phyloP scores from a whole-genome alignment of 768 basidiomycete species.

The Leucosporidium yakuticum region DNA sequence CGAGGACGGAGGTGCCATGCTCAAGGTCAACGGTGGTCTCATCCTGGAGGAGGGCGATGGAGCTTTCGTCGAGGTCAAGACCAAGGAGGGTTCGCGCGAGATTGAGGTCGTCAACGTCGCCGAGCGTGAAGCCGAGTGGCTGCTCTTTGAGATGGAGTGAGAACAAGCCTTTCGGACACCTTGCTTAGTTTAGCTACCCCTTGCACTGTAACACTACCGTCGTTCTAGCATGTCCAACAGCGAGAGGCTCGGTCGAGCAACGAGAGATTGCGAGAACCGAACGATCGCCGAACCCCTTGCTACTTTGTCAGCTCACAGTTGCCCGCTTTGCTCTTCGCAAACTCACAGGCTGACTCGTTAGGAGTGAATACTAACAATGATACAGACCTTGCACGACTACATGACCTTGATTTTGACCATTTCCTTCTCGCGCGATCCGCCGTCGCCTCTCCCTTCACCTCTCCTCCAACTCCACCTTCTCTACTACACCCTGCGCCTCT shows the following conservation, averaged over 20 bases:
- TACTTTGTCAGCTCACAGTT: no score
- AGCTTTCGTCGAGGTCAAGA: constrained; percentile 58
- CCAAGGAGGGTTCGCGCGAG: constrained; percentile 44
- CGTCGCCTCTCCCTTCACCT: background rate
- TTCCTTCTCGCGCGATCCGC: no score
- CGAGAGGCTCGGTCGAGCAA: no score
- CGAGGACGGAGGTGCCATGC: constrained; percentile 53
- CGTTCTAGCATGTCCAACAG: no score
- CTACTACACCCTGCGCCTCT: no score
- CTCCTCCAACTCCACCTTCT: background rate
- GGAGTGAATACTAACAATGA: no score
- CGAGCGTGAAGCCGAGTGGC: constrained; percentile 60
- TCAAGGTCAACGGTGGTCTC: constrained; percentile 53
- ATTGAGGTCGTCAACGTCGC: constrained; percentile 56
- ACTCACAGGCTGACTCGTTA: no score
- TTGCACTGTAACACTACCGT: background rate
- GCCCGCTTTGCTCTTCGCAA: no score
- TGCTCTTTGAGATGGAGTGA: constrained; percentile 69
- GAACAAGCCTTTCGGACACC: background rate
- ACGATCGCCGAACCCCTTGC: no score
- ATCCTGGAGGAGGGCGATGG: constrained; percentile 82
- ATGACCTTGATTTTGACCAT: no score
- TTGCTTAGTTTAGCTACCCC: background rate
- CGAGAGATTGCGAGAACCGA: no score
- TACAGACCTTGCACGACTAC: no score